Percentiles rank a stretch among this genome's conserved stretches.
These are phyloP conservation scores for Suillus luteus DNA, from an alignment of 768 basidiomycete species.

Conservation along the genomic window DNA sequence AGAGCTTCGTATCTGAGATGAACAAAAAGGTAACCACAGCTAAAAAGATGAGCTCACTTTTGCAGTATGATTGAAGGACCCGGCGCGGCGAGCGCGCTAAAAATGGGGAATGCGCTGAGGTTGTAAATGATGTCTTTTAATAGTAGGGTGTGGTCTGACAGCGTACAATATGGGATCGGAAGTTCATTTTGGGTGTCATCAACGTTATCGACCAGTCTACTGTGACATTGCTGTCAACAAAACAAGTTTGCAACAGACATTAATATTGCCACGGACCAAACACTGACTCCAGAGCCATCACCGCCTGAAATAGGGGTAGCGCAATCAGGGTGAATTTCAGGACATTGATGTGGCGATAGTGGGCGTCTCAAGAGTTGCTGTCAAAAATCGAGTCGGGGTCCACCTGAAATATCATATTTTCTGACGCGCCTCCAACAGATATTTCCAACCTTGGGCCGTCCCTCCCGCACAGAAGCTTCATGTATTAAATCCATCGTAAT, in stretches of 20 bases:
- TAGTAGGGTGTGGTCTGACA: conserved; percentile 92
- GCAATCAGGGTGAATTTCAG: conserved; percentile 86
- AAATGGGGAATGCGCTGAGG: conserved; percentile 74
- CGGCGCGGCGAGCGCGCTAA: conserved; percentile 64
- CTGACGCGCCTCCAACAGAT: conserved; percentile 88
- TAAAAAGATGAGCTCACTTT: conserved; percentile 56
- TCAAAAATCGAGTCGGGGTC: conserved; percentile 16
- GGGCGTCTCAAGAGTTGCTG: conserved; percentile 86
- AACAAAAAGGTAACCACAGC: conserved; percentile 17
- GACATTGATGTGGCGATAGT: conserved; percentile 86
- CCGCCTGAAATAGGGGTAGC: conserved; percentile 79
- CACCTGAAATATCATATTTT: conserved; percentile 5
- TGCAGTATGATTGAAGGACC: conserved; percentile 86
- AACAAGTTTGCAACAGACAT: conserved; percentile 48
- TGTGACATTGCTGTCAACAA: conserved; percentile 16
- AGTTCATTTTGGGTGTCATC: conserved; percentile 47
- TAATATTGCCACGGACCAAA: conserved; percentile 86
- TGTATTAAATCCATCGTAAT: conserved; percentile 69
- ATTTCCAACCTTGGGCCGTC: conserved; percentile 84
- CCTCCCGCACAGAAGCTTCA: conserved; percentile 87
- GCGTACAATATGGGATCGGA: conserved; percentile 72
- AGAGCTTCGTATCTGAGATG: conserved; percentile 51
- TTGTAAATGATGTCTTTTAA: conserved; percentile 83
- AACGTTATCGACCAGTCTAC: conserved; percentile 41
- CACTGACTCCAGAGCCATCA: conserved; percentile 85